These are phyloP conservation scores for Fusarium drepaniforme DNA, from an alignment of 2,329 filamentous ascomycete species.

Conservation along the genomic window DNA sequence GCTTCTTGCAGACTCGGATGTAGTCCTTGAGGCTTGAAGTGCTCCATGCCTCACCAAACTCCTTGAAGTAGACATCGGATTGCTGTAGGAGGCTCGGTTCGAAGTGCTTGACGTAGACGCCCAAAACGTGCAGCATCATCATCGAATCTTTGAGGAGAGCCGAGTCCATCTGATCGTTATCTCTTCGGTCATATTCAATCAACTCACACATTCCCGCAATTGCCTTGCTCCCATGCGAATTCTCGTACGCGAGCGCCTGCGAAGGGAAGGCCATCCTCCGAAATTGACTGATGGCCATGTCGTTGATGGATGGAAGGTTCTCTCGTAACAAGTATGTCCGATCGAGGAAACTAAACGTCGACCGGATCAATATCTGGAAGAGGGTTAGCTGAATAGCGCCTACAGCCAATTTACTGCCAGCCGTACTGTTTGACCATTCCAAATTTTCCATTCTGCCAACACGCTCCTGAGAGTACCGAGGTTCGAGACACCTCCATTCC, in stretches of 20 bases:
- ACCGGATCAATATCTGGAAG: conserved; percentile 79
- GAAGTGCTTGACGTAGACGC: conserved; percentile 83
- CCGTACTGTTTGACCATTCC: conserved; percentile 81
- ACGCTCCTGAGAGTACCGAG: conserved; percentile 72
- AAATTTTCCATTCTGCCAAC: conserved; percentile 75
- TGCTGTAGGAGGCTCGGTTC: conserved; percentile 79
- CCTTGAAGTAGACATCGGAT: conserved; percentile 76
- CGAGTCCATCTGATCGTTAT: conserved; percentile 68
- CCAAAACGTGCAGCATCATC: conserved; percentile 86
- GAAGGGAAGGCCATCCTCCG: conserved; percentile 67
- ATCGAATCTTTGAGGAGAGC: conserved; percentile 80
- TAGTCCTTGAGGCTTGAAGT: conserved; percentile 78
- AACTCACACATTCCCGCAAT: conserved; percentile 76
- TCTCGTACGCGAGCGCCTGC: conserved; percentile 17
- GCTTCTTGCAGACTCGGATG: conserved; percentile 74
- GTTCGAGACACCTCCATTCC: conserved; percentile 64
- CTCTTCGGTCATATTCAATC: conserved; percentile 77
- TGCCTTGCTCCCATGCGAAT: conserved; percentile 49
- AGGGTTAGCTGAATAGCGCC: conserved; percentile 16
- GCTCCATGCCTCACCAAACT: conserved; percentile 77
- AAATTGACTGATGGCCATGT: conserved; percentile 84
- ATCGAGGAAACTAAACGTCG: conserved; percentile 94
- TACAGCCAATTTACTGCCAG: not conserved
- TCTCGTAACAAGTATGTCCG: conserved; percentile 86
- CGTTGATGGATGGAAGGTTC: conserved; percentile 78